Evolutionary conservation across 2,329 filamentous ascomycete genomes (phyloP).

Genomic region (Cadophora sp.): DNA sequence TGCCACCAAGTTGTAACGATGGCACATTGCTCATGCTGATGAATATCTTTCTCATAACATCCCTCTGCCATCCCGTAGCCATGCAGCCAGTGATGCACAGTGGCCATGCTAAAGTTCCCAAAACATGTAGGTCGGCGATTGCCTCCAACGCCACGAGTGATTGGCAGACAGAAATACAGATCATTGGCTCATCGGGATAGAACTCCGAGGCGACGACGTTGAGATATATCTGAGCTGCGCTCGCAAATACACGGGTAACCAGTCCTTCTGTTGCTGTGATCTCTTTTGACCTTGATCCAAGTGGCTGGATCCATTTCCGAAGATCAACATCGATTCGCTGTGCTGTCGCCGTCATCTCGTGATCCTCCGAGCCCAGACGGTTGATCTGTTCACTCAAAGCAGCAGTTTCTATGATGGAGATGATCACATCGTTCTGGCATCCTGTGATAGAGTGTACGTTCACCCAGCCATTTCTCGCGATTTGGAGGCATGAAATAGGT

Average conservation of each 20-base stretch:
- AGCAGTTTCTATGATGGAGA: background rate
- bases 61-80: constrained; percentile 1
- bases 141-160: constrained; percentile 5
- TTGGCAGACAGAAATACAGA: background rate
- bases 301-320: background rate
- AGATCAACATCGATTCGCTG: background rate
- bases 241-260: background rate
- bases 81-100: constrained; percentile 12
- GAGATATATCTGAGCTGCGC: constrained; percentile 3
- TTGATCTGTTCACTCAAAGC: constrained; percentile 1
- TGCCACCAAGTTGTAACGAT: background rate
- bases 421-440: background rate
- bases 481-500: background rate
- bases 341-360: background rate
- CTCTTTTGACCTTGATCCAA: background rate
- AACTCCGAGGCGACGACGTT: background rate
- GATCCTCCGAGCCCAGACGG: background rate
- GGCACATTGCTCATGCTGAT: constrained; percentile 1
- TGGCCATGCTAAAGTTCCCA: background rate
- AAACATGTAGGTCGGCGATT: background rate
- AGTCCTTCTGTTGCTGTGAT: background rate
- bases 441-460: background rate
- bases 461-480: background rate
- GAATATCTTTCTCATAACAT: constrained; percentile 10
- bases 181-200: background rate